These are phyloP conservation scores for Casuarina cunninghamiana DNA, from an alignment of 306 rosid species.

Conservation along the genomic window DNA sequence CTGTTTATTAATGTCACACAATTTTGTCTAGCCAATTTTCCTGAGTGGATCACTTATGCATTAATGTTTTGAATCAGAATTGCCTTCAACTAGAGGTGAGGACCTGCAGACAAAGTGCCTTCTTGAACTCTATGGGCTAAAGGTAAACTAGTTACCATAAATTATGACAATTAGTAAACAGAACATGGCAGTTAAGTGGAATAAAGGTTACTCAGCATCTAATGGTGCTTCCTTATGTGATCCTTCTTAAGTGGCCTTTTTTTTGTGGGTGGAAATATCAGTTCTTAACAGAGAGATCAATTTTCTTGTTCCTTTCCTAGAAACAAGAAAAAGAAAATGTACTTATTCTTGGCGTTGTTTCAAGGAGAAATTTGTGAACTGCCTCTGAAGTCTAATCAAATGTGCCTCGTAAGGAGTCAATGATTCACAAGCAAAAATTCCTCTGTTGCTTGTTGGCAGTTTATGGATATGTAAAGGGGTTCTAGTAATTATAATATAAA, in stretches of 20 bases:
- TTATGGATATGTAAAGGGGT: conserved; percentile 21
- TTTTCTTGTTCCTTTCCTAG: conserved; percentile 10
- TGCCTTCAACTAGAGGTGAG: conserved; percentile 96
- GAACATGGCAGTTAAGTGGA: conserved; percentile 4
- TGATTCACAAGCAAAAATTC: conserved; percentile 3
- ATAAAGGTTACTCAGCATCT: conserved; percentile 11
- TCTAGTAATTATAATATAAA: conserved; percentile 25
- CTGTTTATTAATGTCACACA: conserved; percentile 3
- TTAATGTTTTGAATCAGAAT: conserved; percentile 57
- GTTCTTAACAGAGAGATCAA: conserved; percentile 7
- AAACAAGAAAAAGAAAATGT: conserved; percentile 11
- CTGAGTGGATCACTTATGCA: conserved; percentile 26
- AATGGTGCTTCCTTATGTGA: conserved; percentile 9
- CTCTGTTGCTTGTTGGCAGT: conserved; percentile 22
- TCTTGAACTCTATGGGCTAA: conserved; percentile 88
- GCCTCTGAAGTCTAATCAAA: conserved; percentile 7
- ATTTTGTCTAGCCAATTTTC: conserved; percentile 6
- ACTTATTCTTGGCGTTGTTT: conserved; percentile 10
- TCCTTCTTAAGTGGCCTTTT: neutral
- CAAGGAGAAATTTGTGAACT: conserved; percentile 12
- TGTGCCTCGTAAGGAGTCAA: conserved; percentile 23
- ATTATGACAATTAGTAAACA: conserved; percentile 22
- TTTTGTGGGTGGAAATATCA: neutral
- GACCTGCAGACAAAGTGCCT: conserved; percentile 93
- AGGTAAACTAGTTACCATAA: conserved; percentile 65